Evolutionary conservation across 2,329 filamentous ascomycete species (phyloP).

Genomic region (Verticillium nubilum): DNA sequence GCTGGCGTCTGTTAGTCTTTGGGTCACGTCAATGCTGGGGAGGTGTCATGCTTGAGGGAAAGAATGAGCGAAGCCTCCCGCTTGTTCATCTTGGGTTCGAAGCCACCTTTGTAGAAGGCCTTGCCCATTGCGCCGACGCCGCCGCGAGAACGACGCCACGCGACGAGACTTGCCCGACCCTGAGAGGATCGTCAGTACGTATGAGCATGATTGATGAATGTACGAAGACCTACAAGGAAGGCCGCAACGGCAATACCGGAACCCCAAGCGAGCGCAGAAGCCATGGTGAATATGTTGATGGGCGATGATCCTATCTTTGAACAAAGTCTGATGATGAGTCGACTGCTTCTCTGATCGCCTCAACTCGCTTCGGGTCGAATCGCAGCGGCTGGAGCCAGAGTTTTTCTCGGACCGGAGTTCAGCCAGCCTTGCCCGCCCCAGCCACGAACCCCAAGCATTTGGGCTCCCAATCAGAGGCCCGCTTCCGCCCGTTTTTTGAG

Average conservation of each 20-base stretch:
- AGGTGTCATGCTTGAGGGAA: slow-evolving; percentile 66
- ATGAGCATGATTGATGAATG: neutral
- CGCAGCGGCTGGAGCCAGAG: neutral
- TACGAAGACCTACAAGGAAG: slow-evolving; percentile 36
- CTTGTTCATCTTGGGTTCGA: slow-evolving; percentile 90
- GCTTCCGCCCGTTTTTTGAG: neutral
- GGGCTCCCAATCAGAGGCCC: neutral
- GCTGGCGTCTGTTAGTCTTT: slow-evolving; percentile 36
- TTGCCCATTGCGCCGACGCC: slow-evolving; percentile 77
- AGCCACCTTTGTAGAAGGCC: slow-evolving; percentile 97
- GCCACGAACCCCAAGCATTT: neutral
- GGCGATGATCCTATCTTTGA: neutral
- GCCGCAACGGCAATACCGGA: slow-evolving; percentile 45
- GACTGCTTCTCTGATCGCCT: neutral
- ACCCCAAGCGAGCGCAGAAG: slow-evolving; percentile 39
- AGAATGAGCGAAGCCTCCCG: slow-evolving; percentile 88
- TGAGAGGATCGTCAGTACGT: slow-evolving; percentile 28
- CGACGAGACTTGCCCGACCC: slow-evolving; percentile 90
- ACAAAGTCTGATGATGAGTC: neutral
- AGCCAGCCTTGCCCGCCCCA: neutral
- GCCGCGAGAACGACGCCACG: slow-evolving; percentile 75
- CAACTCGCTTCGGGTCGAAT: neutral
- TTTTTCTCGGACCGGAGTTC: neutral
- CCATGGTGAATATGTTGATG: slow-evolving; percentile 22
- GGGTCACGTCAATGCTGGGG: neutral